These are phyloP conservation scores for Quercus parvula DNA, from an alignment of 306 rosid genomes.

Conservation along the genomic window DNA sequence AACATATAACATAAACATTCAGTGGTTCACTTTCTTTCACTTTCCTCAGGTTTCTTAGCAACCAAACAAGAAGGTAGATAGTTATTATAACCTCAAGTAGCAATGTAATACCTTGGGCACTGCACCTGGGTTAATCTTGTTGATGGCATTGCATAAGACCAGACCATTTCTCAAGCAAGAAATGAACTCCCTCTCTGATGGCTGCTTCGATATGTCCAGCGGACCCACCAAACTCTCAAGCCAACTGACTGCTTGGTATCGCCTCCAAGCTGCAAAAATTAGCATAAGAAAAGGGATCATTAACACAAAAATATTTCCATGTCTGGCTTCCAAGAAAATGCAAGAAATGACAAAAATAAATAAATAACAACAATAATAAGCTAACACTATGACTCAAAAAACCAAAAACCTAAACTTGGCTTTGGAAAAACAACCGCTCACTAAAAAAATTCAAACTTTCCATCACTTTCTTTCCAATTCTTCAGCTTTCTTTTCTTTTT, in stretches of 20 bases:
- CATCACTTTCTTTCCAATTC: background rate
- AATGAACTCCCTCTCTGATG: constrained; percentile 80
- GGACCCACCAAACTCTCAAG: constrained; percentile 77
- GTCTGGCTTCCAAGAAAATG: background rate
- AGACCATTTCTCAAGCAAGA: constrained; percentile 91
- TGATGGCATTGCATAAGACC: constrained; percentile 76
- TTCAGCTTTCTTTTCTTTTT: background rate
- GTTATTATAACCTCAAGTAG: background rate
- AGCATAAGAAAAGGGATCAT: background rate
- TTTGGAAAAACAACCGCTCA: background rate
- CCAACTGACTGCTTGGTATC: constrained; percentile 85
- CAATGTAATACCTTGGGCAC: constrained; percentile 64
- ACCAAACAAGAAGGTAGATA: background rate
- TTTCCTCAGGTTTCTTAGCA: background rate
- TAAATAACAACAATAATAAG: too few species aligned
- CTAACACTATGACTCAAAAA: background rate
- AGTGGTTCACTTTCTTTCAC: background rate
- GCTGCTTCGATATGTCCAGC: constrained; percentile 59
- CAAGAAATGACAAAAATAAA: background rate
- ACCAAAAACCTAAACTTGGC: background rate
- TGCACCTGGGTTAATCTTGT: constrained; percentile 89
- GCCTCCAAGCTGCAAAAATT: constrained; percentile 69
- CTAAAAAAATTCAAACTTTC: background rate
- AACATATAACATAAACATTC: background rate
- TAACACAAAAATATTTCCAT: background rate